A percentile compares a stretch with the other conserved stretches of the same genome.
These are phyloP conservation scores for Pezicula carpinea DNA, from an alignment of 2,329 filamentous ascomycete species.

Conservation along the genomic window DNA sequence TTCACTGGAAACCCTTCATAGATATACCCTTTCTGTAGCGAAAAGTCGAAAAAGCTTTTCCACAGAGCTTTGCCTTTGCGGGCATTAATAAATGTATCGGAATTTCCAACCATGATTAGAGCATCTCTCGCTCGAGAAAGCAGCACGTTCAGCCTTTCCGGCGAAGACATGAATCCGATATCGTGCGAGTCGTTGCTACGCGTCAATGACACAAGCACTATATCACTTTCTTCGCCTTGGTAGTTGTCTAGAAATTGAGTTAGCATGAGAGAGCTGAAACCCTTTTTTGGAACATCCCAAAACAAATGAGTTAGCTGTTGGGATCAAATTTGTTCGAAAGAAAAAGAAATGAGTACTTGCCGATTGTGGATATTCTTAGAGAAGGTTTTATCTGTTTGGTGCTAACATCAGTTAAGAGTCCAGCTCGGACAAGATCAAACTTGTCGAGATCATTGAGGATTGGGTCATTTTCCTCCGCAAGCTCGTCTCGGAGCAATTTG, in stretches of 20 bases:
- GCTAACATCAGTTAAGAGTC: slow-evolving; percentile 50
- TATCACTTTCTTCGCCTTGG: slow-evolving; percentile 72
- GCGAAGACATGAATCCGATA: slow-evolving; percentile 66
- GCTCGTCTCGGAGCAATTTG: slow-evolving; percentile 45
- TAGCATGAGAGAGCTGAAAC: no score
- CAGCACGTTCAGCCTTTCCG: slow-evolving; percentile 66
- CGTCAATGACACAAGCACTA: slow-evolving; percentile 64
- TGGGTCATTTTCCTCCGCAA: slow-evolving; percentile 56
- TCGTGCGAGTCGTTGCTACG: slow-evolving; percentile 59
- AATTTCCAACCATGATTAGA: slow-evolving; percentile 67
- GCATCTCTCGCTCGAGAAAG: slow-evolving; percentile 61
- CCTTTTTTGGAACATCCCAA: no score
- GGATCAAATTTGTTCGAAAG: not conserved
- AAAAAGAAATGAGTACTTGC: slow-evolving; percentile 35
- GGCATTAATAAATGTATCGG: slow-evolving; percentile 58
- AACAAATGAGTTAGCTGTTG: not conserved
- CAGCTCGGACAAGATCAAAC: slow-evolving; percentile 56
- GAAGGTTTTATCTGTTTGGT: slow-evolving; percentile 45
- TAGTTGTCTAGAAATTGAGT: slow-evolving; percentile 67
- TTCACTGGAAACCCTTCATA: slow-evolving; percentile 56
- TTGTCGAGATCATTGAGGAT: slow-evolving; percentile 66
- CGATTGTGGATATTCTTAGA: slow-evolving; percentile 64
- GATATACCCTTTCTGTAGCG: slow-evolving; percentile 48
- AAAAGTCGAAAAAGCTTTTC: slow-evolving; percentile 49
- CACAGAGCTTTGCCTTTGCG: slow-evolving; percentile 54